Percentiles rank a stretch among this genome's conserved stretches.
Conservation (phyloP, 208 protist genomes). For the Trypanosoma congolense region DNA sequence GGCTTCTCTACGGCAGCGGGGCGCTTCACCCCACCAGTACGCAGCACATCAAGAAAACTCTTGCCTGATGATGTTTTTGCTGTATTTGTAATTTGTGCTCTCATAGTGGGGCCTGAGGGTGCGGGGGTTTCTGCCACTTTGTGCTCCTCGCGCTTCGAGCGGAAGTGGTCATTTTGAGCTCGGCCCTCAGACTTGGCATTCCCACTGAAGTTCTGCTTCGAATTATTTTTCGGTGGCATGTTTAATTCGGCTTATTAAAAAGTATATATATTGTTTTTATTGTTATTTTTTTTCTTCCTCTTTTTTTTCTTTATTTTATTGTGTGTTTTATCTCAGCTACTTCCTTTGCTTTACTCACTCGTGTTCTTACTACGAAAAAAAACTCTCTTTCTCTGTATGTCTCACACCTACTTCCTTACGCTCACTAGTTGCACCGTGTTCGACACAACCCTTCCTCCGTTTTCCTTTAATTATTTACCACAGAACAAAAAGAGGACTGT, state of each 20-base stretch:
- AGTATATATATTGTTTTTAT: too few relatives aligned
- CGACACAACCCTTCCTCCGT: too few relatives aligned
- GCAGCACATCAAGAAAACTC: conserved; percentile 66
- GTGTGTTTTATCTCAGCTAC: not conserved
- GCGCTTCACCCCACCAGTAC: conserved; percentile 23
- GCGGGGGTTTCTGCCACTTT: conserved; percentile 33
- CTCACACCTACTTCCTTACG: conserved; percentile 4
- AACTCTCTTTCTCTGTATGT: conserved; percentile 3
- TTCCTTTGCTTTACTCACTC: conserved; percentile 1
- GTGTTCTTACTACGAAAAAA: conserved; percentile 1
- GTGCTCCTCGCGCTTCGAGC: conserved; percentile 14
- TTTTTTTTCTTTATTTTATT: conserved; percentile 13
- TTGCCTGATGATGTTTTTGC: conserved; percentile 47
- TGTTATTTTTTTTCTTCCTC: conserved; percentile 16
- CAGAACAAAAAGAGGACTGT: too few relatives aligned
- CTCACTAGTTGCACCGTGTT: too few relatives aligned
- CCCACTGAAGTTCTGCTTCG: not conserved
- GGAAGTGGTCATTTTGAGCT: conserved; percentile 1
- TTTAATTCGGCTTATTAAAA: not conserved
- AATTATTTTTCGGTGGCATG: not conserved
- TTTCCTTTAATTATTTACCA: too few relatives aligned
- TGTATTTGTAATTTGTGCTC: conserved; percentile 52
- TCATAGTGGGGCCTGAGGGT: conserved; percentile 43
- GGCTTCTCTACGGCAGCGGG: conserved; percentile 18
- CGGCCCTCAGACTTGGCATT: conserved; percentile 7